Evolutionary conservation across 2,329 filamentous ascomycete genomes (phyloP).

Genomic region (Seiridium cupressi): DNA sequence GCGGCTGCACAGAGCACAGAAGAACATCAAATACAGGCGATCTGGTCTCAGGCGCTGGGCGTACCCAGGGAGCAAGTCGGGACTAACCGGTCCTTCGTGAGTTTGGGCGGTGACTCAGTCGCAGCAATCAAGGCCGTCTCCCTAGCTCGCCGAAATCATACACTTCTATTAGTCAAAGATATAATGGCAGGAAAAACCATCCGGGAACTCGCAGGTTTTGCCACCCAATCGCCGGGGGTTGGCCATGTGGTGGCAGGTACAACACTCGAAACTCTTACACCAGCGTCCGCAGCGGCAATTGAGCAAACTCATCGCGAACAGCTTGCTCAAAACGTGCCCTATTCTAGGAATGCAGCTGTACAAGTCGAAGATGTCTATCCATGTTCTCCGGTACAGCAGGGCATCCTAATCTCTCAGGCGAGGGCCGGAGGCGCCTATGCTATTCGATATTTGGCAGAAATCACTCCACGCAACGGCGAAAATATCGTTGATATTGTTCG

Average conservation of each 20-base stretch:
- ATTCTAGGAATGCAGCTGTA: not conserved
- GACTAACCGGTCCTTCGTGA: conserved; percentile 4
- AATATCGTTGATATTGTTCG: not conserved
- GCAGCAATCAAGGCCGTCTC: conserved; percentile 8
- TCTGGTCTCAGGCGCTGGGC: conserved; percentile 5
- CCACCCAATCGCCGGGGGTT: not conserved
- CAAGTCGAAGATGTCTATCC: conserved; percentile 5
- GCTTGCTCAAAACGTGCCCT: not conserved
- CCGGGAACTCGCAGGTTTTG: not conserved
- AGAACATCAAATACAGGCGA: conserved; percentile 2
- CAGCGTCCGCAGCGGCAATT: no score
- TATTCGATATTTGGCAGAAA: not conserved
- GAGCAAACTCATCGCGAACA: not conserved
- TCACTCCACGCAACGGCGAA: not conserved
- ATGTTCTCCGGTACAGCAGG: conserved; percentile 2
- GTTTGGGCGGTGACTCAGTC: conserved; percentile 10
- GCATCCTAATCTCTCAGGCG: conserved; percentile 4
- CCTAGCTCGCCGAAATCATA: not conserved
- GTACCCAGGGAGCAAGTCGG: not conserved
- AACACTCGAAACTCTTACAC: not conserved
- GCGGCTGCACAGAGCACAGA: not conserved
- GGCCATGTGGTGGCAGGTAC: no score
- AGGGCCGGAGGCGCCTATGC: not conserved
- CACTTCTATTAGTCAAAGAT: conserved; percentile 4
- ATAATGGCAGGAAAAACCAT: conserved; percentile 5